Evolutionary conservation across 345 rosid species (phyloP).

Genomic region (Eucalyptus cloeziana): DNA sequence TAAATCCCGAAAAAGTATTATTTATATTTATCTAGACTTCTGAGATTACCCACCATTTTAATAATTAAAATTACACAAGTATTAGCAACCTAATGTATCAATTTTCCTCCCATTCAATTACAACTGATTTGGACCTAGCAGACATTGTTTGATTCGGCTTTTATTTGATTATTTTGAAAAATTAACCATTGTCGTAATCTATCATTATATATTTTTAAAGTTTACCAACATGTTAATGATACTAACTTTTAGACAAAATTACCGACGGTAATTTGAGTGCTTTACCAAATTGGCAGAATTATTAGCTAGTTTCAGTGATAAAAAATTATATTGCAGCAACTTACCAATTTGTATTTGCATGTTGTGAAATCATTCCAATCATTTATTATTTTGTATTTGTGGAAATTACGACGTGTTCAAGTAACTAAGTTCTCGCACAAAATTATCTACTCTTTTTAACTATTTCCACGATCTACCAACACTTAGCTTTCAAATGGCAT

Average conservation of each 20-base stretch:
- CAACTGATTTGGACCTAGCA: neutral
- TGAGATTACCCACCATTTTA: neutral
- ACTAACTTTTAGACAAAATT: neutral
- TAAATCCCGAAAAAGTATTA: neutral
- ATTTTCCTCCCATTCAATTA: neutral
- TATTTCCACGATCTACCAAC: neutral
- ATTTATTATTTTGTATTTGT: neutral
- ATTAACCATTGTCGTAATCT: accelerated
- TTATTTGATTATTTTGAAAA: neutral
- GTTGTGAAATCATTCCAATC: neutral
- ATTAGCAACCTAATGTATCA: neutral
- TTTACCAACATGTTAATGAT: neutral
- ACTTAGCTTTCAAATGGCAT: neutral
- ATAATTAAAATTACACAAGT: neutral
- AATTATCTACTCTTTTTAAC: neutral
- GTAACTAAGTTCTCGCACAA: neutral
- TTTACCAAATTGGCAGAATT: neutral
- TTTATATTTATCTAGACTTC: neutral
- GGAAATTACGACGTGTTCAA: accelerated
- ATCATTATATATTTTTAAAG: accelerated
- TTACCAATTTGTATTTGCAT: accelerated
- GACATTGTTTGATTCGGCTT: neutral
- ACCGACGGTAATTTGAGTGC: accelerated
- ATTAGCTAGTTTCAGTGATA: neutral
- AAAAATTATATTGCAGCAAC: accelerated